These are phyloP conservation scores for Magnaporthiopsis rhizophila DNA, from an alignment of 2,329 filamentous ascomycete species.

Conservation along the genomic window DNA sequence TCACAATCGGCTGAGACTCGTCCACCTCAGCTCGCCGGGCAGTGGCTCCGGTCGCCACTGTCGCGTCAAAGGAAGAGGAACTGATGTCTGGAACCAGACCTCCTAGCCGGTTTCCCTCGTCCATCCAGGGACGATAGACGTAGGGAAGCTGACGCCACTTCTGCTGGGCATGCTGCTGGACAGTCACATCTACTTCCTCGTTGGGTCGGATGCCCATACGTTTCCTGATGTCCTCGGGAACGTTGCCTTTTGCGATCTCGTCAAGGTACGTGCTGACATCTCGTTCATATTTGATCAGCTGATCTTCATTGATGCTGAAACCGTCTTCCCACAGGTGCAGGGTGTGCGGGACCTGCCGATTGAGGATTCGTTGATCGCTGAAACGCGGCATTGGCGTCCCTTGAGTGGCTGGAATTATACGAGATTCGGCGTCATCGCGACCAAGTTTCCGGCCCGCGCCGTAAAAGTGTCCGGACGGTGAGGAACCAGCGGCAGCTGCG, in stretches of 20 bases:
- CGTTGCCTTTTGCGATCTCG: too few relatives aligned
- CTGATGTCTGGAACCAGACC: too few relatives aligned
- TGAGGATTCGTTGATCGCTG: slow-evolving; percentile 39
- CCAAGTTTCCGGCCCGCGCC: slow-evolving; percentile 62
- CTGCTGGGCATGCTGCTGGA: too few relatives aligned
- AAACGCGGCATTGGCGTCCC: slow-evolving; percentile 19
- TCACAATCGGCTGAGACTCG: slow-evolving; percentile 57
- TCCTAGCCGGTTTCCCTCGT: too few relatives aligned
- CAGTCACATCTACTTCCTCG: too few relatives aligned
- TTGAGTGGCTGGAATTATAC: slow-evolving; percentile 55
- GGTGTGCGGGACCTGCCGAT: too few relatives aligned
- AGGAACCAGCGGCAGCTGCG: slow-evolving; percentile 39
- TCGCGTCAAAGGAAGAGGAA: too few relatives aligned
- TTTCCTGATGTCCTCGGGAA: too few relatives aligned
- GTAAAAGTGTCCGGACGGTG: slow-evolving; percentile 53
- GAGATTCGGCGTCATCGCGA: slow-evolving; percentile 66
- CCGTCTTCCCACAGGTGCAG: slow-evolving; percentile 77
- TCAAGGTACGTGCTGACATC: too few relatives aligned
- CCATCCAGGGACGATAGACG: too few relatives aligned
- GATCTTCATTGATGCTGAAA: slow-evolving; percentile 77
- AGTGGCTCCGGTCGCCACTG: slow-evolving; percentile 19
- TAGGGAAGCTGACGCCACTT: too few relatives aligned
- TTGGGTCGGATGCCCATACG: too few relatives aligned
- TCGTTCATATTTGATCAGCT: slow-evolving; percentile 46
- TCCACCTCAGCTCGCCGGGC: slow-evolving; percentile 42